These are phyloP conservation scores for Trichaptum fuscoviolaceum DNA, from an alignment of 768 basidiomycete genomes.

Conservation along the genomic window DNA sequence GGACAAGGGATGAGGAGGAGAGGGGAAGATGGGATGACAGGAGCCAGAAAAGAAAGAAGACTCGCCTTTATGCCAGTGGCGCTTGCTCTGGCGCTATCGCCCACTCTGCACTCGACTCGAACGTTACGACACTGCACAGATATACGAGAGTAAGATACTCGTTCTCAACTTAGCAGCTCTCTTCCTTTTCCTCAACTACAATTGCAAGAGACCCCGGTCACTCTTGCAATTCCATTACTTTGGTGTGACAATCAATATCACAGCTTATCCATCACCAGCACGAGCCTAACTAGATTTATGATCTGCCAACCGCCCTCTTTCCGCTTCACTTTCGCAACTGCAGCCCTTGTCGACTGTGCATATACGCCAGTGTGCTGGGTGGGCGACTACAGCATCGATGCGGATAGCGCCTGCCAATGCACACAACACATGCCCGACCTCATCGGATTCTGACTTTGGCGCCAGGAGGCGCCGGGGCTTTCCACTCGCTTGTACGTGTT, in stretches of 20 bases:
- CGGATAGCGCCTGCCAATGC: constrained; percentile 6
- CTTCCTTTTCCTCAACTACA: neutral
- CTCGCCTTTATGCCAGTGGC: constrained; percentile 9
- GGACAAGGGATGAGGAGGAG: constrained; percentile 27
- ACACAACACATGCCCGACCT: constrained; percentile 3
- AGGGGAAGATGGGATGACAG: constrained; percentile 14
- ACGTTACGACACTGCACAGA: neutral
- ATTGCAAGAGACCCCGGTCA: neutral
- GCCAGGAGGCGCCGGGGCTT: neutral
- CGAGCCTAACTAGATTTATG: neutral
- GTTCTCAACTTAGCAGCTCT: no score
- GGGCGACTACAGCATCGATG: constrained; percentile 5
- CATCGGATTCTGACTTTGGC: neutral
- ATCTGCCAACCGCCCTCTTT: neutral
- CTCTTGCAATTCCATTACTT: no score
- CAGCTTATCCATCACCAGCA: neutral
- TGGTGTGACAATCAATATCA: neutral
- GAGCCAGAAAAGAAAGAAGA: constrained; percentile 14
- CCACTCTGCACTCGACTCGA: constrained; percentile 1
- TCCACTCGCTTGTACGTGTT: no score
- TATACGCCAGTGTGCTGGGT: constrained; percentile 10
- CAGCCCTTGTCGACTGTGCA: neutral
- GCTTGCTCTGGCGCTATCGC: constrained; percentile 7
- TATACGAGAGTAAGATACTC: neutral
- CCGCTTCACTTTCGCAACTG: neutral